Percentiles rank a stretch among this genome's conserved stretches.
Evolutionary conservation across 768 basidiomycete genomes (phyloP).

Genomic region (Fomitopsis serialis): DNA sequence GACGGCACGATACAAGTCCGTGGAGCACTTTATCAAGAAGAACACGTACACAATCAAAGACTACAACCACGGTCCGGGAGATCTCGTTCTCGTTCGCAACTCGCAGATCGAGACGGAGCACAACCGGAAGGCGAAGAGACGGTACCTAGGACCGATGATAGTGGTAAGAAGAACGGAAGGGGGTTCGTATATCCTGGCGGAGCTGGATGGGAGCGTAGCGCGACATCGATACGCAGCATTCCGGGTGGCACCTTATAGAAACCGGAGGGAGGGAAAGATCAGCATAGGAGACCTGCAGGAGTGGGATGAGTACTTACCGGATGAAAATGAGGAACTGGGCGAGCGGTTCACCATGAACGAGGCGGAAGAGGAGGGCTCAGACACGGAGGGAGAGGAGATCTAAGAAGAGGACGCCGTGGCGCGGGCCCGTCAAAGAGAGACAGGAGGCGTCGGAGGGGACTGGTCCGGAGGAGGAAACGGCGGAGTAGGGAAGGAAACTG

Average conservation of each 20-base stretch:
- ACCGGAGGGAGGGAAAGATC: too few species aligned
- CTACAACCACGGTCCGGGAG: constrained; percentile 22
- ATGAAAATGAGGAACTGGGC: too few species aligned
- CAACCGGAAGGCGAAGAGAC: constrained; percentile 20
- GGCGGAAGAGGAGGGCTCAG: too few species aligned
- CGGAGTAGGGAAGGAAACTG: too few species aligned
- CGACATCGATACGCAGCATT: constrained; percentile 14
- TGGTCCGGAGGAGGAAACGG: too few species aligned
- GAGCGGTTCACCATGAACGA: too few species aligned
- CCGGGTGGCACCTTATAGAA: constrained; percentile 17
- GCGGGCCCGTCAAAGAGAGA: not conserved
- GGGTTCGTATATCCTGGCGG: constrained; percentile 21
- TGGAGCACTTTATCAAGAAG: constrained; percentile 11
- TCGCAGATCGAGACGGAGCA: too few species aligned
- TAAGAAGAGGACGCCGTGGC: too few species aligned
- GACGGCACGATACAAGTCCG: constrained; percentile 1
- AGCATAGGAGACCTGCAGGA: too few species aligned
- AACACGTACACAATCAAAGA: constrained; percentile 15
- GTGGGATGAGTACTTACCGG: too few species aligned
- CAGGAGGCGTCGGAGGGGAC: too few species aligned
- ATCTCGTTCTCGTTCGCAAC: constrained; percentile 24
- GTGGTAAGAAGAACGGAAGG: constrained; percentile 16
- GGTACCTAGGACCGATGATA: constrained; percentile 23
- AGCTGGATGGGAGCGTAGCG: constrained; percentile 21
- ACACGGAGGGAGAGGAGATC: too few species aligned